A percentile compares a stretch with the other conserved stretches of the same genome.
These are phyloP conservation scores for Kodamaea hsintzibuensis DNA, from an alignment of 805 yeast species.

Conservation along the genomic window DNA sequence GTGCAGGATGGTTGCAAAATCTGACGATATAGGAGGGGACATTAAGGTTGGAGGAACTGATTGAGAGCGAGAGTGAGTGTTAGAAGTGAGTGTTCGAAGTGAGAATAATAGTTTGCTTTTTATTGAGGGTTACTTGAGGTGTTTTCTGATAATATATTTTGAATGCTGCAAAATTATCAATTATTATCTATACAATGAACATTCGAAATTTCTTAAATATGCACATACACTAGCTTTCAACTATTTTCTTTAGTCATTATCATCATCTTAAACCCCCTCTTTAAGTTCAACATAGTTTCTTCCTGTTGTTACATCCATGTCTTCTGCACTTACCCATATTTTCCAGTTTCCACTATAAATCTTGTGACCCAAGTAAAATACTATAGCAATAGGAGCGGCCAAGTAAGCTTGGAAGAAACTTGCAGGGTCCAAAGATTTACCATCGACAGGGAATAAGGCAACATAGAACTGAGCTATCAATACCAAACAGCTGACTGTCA, in stretches of 20 bases:
- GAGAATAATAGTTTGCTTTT: too few species aligned
- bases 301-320: slow-evolving; percentile 15
- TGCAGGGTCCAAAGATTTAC: slow-evolving; percentile 15
- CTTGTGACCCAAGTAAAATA: slow-evolving; percentile 25
- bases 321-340: slow-evolving; percentile 7
- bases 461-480: slow-evolving; percentile 45
- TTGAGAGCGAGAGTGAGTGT: neutral
- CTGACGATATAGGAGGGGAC: neutral
- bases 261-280: neutral
- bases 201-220: too few species aligned
- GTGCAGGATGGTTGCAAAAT: slow-evolving; percentile 2
- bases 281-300: slow-evolving; percentile 14
- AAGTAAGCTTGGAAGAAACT: slow-evolving; percentile 24
- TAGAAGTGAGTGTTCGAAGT: too few species aligned
- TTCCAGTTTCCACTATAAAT: slow-evolving; percentile 24
- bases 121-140: too few species aligned
- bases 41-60: neutral
- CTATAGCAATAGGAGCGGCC: slow-evolving; percentile 23
- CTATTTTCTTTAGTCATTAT: too few species aligned
- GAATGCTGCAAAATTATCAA: too few species aligned
- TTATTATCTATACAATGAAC: too few species aligned
- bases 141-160: too few species aligned
- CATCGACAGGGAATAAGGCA: slow-evolving; percentile 39
- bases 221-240: too few species aligned
- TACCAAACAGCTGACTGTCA: slow-evolving; percentile 30